Base-by-base conservation (phyloP, 2,329 filamentous ascomycete species). In the Cladobotryum mycophilum region DNA sequence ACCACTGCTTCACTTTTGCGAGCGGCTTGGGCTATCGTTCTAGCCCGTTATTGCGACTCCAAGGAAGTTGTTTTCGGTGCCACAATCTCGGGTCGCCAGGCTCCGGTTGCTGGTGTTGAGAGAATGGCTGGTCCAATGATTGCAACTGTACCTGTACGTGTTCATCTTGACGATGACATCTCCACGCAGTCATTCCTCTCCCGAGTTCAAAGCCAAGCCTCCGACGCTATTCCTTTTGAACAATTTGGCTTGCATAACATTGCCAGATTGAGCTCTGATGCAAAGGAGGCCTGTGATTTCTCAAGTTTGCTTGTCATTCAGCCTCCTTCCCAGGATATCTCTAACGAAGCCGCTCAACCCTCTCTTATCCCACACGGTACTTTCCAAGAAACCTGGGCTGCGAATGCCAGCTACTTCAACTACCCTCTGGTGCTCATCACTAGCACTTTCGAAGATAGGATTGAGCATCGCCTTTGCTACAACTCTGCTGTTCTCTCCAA, bases 11-110 rank as follows among this genome's bases (percentile, higher is more conserved):
- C 46, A 5, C 36, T 49, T 35, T 41, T 52, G 30, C 49, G 49
- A 12, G 49, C 49, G 17, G 45, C 45, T 13, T 52, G 49, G 49
- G 45, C 49, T 3, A 52, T 52, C 11, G 22, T 52, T 1, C n/a
- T 52, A 13, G 50, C 50, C 30, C 30, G 45, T 35, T 51, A 54
- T 43, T 51, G 54, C 14, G 51, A 45, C 12, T 34, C 20, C 15
- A 48, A 51, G n/a, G 54, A 52, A n/a, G 42, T 62, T 4, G n/a
- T 56, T 5, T 54, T 54, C 35, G 52, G 52, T 36, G 48, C 36
- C 15, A 53, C 53, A 1, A 47, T 59, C 8, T 57, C 56, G 11
- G 53, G 57, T 20, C 50, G 57, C 8, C 47, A 57, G 3, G 52
- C 56, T 17, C 43, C 52, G 13, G 34, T 45, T 3, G 20, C 43